These are phyloP conservation scores for Tetrapisispora phaffii DNA, from an alignment of 805 yeast species.

Conservation along the genomic window DNA sequence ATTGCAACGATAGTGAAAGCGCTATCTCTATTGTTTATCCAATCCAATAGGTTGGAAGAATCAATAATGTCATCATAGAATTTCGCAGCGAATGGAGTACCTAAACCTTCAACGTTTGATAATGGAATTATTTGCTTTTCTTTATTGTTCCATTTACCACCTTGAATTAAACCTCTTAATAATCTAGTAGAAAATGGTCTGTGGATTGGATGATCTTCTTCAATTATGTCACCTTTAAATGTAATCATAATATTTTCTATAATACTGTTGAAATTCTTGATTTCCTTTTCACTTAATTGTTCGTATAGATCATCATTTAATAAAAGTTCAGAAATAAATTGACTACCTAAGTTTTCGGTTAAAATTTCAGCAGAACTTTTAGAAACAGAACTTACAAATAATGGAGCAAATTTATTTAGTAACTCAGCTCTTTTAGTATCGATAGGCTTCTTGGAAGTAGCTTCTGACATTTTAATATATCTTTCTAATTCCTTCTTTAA, in stretches of 20 bases:
- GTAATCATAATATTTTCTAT: constrained; percentile 47
- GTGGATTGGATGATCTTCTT: constrained; percentile 57
- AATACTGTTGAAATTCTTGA: constrained; percentile 36
- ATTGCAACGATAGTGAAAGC: constrained; percentile 76
- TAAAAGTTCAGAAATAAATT: constrained; percentile 67
- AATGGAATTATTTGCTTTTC: constrained; percentile 40
- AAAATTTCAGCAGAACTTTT: constrained; percentile 44
- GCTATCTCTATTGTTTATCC: constrained; percentile 63
- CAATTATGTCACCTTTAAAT: constrained; percentile 56
- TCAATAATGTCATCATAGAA: constrained; percentile 46
- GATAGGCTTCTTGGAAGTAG: constrained; percentile 79
- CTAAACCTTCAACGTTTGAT: constrained; percentile 39
- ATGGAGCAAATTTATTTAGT: constrained; percentile 52
- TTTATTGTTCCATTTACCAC: constrained; percentile 72
- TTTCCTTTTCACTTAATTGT: constrained; percentile 29
- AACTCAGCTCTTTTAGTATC: constrained; percentile 67
- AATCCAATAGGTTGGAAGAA: constrained; percentile 41
- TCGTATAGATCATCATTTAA: constrained; percentile 42
- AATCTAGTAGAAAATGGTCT: constrained; percentile 68
- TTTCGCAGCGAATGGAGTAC: constrained; percentile 49
- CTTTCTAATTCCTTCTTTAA: constrained; percentile 48
- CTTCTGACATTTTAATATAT: constrained; percentile 51
- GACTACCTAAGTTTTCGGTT: constrained; percentile 70
- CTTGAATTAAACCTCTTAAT: constrained; percentile 68
- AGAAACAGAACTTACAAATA: constrained; percentile 46